Conservation (phyloP, 306 rosid species). For the Cucurbita argyrosperma region DNA sequence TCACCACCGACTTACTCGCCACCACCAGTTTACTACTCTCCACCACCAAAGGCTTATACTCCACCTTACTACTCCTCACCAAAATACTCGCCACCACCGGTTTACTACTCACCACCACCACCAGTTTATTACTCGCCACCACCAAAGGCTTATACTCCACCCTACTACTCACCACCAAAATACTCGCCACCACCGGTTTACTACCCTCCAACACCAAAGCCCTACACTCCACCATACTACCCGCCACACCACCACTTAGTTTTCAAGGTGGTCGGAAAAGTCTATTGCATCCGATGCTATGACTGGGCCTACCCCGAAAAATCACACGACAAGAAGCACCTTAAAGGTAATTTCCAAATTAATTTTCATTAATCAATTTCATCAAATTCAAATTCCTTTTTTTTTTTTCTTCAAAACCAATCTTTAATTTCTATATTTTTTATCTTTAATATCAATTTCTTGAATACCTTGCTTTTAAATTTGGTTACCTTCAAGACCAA, state of each 20-base stretch:
- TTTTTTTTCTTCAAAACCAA: background rate
- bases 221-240: conserved; percentile 5
- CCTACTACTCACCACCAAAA: background rate
- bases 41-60: background rate
- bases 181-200: conserved; percentile 18
- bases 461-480: background rate
- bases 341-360: conserved; percentile 37
- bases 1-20: background rate
- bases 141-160: background rate
- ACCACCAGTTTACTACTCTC: conserved; percentile 10
- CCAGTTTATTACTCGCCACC: background rate
- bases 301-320: conserved; percentile 55
- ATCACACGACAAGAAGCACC: conserved; percentile 82
- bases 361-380: background rate
- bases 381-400: background rate
- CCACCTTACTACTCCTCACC: background rate
- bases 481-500: background rate
- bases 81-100: background rate
- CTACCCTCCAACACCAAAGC: background rate
- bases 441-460: background rate
- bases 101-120: background rate
- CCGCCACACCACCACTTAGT: conserved; percentile 34
- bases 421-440: background rate
- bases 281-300: conserved; percentile 69
- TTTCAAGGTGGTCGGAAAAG: conserved; percentile 78